A percentile compares a stretch with the other conserved stretches of the same genome.
phyloP scores from a whole-genome alignment of 495 filamentous ascomycete genomes.

The Lasiosphaeris hirsuta region DNA sequence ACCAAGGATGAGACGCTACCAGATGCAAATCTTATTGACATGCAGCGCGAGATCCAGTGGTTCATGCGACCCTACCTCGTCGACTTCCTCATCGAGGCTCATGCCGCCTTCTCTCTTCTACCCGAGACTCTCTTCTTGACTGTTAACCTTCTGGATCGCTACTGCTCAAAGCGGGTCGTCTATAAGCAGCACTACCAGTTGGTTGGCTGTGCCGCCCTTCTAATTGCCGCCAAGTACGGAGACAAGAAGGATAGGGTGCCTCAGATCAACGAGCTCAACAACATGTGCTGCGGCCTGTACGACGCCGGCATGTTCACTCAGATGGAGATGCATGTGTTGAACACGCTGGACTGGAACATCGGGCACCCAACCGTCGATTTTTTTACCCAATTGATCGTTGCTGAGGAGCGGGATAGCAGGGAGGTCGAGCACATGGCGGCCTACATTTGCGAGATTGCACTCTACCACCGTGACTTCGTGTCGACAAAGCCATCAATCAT shows the following conservation, averaged over 20 bases:
- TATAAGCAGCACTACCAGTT: conserved; percentile 99
- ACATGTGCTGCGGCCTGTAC: conserved; percentile 98
- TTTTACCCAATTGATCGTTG: conserved; percentile 75
- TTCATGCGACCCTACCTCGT: conserved; percentile 98
- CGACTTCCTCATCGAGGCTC: conserved; percentile 97
- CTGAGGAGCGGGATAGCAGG: conserved; percentile 67
- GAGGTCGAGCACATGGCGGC: conserved; percentile 93
- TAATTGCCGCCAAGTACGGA: conserved; percentile 98
- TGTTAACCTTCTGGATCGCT: conserved; percentile 93
- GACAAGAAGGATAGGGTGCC: conserved; percentile 97
- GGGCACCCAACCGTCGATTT: conserved; percentile 89
- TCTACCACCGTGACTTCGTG: conserved; percentile 96
- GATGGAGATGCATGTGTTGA: conserved; percentile 99
- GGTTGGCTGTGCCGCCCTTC: conserved; percentile 90
- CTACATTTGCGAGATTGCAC: conserved; percentile 89
- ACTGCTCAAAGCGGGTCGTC: conserved; percentile 96
- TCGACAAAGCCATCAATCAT: conserved; percentile 84
- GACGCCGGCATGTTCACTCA: conserved; percentile 99
- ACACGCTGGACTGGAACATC: conserved; percentile 94
- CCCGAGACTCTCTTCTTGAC: conserved; percentile 94
- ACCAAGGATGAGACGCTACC: conserved; percentile 79
- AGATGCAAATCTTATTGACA: conserved; percentile 95
- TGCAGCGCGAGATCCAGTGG: conserved; percentile 99
- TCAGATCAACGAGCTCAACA: conserved; percentile 91
- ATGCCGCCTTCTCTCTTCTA: conserved; percentile 87